These are phyloP conservation scores for Kluyveromyces lactis DNA, from an alignment of 805 yeast species.

Conservation along the genomic window DNA sequence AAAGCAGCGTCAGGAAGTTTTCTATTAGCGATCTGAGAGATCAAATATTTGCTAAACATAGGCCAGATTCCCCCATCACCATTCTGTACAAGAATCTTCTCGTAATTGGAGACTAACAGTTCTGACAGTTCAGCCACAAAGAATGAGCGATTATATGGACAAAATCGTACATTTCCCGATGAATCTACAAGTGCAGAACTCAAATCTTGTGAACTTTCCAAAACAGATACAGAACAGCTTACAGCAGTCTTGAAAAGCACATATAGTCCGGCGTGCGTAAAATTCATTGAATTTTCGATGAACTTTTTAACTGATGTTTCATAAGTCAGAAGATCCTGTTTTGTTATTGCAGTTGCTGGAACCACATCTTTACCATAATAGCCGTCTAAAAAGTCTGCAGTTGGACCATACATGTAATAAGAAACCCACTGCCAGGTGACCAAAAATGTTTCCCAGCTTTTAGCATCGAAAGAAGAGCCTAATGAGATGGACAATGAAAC, in stretches of 20 bases:
- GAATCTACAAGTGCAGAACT: constrained; percentile 13
- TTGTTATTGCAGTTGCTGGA: constrained; percentile 33
- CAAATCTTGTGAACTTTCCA: constrained; percentile 5
- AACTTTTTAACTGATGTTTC: constrained; percentile 52
- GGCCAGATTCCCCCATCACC: constrained; percentile 40
- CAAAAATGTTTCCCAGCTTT: constrained; percentile 57
- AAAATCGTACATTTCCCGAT: constrained; percentile 21
- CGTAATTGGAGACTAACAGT: constrained; percentile 28
- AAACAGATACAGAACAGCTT: constrained; percentile 30
- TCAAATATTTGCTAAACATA: constrained; percentile 37
- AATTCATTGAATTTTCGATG: constrained; percentile 51
- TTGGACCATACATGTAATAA: constrained; percentile 57
- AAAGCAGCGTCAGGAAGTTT: constrained; percentile 32
- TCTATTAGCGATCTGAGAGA: constrained; percentile 38
- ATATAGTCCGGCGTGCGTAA: constrained; percentile 42
- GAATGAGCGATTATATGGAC: constrained; percentile 50
- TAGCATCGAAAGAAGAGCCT: constrained; percentile 57
- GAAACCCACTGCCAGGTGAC: constrained; percentile 74
- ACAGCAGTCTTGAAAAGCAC: constrained; percentile 42
- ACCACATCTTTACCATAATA: constrained; percentile 34
- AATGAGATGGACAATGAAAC: constrained; percentile 69
- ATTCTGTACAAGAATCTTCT: constrained; percentile 1
- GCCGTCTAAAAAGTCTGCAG: constrained; percentile 31
- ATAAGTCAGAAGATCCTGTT: constrained; percentile 42
- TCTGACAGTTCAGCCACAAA: constrained; percentile 47